Evolutionary conservation across 2,329 filamentous ascomycete species (phyloP).

Genomic region (Raffaelea albimanens): DNA sequence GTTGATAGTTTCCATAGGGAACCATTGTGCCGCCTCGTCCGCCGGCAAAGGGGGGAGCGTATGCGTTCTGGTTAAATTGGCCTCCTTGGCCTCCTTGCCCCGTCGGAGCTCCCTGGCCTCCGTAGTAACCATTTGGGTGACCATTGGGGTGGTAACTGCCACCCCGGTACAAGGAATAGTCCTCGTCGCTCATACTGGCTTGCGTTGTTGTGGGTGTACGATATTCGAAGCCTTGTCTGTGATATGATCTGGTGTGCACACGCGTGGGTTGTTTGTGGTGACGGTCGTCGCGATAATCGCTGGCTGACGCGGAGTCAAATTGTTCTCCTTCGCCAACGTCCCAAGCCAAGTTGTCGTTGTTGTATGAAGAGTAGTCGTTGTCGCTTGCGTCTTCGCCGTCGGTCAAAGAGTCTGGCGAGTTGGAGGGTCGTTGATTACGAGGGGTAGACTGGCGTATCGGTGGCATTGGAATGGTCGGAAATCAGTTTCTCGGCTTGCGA

Average conservation of each 20-base stretch:
- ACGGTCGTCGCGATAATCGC: slow-evolving; percentile 20
- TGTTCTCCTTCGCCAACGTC: slow-evolving; percentile 39
- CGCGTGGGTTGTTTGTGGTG: slow-evolving; percentile 27
- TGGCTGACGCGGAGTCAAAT: slow-evolving; percentile 48
- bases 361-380: slow-evolving; percentile 23
- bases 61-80: slow-evolving; percentile 16
- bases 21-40: slow-evolving; percentile 31
- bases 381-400: slow-evolving; percentile 29
- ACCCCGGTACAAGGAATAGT: slow-evolving; percentile 52
- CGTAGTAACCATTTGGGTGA: slow-evolving; percentile 19
- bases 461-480: too few species aligned
- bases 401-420: slow-evolving; percentile 15
- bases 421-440: slow-evolving; percentile 16
- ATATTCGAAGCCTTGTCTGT: slow-evolving; percentile 20
- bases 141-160: not conserved
- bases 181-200: slow-evolving; percentile 31
- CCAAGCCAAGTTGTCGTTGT: slow-evolving; percentile 17
- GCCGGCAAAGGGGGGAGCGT: slow-evolving; percentile 25
- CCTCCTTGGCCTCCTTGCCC: slow-evolving; percentile 36
- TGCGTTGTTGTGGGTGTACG: slow-evolving; percentile 25
- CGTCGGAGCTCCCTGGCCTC: slow-evolving; percentile 18
- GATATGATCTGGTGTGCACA: slow-evolving; percentile 25
- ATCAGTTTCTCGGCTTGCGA: too few species aligned
- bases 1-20: slow-evolving; percentile 29
- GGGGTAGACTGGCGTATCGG: slow-evolving; percentile 6